Evolutionary conservation across 352 stramenopile species (phyloP), one percentile per base, ranked within the genome.

Genomic region (Phytophthora aleatoria): DNA sequence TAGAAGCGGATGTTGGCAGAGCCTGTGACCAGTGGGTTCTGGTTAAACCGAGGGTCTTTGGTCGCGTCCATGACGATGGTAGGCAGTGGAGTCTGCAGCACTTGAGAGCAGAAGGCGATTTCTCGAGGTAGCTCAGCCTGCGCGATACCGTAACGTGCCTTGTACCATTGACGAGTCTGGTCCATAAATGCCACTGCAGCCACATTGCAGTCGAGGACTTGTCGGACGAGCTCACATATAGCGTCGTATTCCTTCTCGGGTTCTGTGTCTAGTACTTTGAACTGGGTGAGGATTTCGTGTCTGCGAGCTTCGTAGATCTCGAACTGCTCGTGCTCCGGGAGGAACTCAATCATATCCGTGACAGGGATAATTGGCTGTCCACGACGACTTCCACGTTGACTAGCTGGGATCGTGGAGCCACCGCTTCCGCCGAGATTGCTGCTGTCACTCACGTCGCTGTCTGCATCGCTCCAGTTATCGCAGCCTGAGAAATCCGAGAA

Each of bases 1-100:
- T 98, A 98, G 69, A 99, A 98, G 5, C 94, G 85, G 56, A 99
- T 96, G 69, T 88, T 73, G 2, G 91, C 89, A 16, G 79, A 80
- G 33, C 93, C 91, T 0, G 78, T 95, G 10, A 98, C 93, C 8
- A 98, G 73, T 35, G 87, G 79, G 63, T 97, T 97, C 8, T 84
- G 50, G 12, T 61, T 63, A 67, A 98, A 98, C 3, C 94, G 83
- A 20, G 64, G 43, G 69, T 99, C 94, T 50, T 89, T 73, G 1
- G 74, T 71, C 5, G 83, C 81, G 64, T 99, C 90, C 50, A 89
- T 81, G 16, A 98, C 73, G 45, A 94, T 76, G 0, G 87, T 94
- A 13, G 85, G 76, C 2, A 76, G 61, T 4, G 64, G 56, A 5
- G 64, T 79, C 27, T 81, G 65, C 8, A 91, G 47, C 10, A 90